Base-by-base conservation (phyloP, 2,329 filamentous ascomycete genomes). In the Calonectria montana region DNA sequence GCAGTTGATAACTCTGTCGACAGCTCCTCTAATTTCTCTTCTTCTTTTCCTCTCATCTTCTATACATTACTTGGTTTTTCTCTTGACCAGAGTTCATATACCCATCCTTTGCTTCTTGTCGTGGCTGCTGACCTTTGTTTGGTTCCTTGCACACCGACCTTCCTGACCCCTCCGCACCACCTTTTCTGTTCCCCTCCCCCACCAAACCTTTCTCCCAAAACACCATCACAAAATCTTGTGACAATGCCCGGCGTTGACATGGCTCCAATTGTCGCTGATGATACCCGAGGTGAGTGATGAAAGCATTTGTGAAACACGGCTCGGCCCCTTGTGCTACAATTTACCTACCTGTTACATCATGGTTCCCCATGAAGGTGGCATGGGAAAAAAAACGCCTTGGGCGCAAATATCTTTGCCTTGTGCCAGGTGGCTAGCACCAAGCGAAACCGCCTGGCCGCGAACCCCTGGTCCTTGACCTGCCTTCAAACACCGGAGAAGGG, bases 261-360 rank as follows among this genome's bases (percentile, higher is more conserved):
- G 78, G 78, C 80, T 68, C 82, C 84, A 66, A 81, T 85, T 71
- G 82, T 82, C 72, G 84, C 86, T 63, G 87, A 88, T 80, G 86
- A 88, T 72, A 84, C 83, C 65, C 81, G 83, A 82, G 81, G 83
- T 85, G 63, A 83, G 83, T 82, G 63, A 82, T 81, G 80, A 13
- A 47, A n/a, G n/a, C 9, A 61, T 27, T 41, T 48, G 16, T 13
- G 37, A 62, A 23, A 43, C 37, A 41, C 43, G 57, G 21, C 12
- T 39, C 57, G 3, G n/a, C 15, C 21, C 53, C 31, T 4, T 39
- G n/a, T 8, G 13, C 31, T 41, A 23, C 35, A 8, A 16, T 27
- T 8, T 25, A 13, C 53, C 37, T 59, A 37, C 21, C 53, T 47
- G 43, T 47, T 23, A 47, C n/a, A 37, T 59, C 53, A 59, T 59